Percentiles rank a stretch among this genome's conserved stretches.
These are phyloP conservation scores for Nadsonia starkeyi-henricii DNA, from an alignment of 1,139 yeast genomes.

Conservation along the genomic window DNA sequence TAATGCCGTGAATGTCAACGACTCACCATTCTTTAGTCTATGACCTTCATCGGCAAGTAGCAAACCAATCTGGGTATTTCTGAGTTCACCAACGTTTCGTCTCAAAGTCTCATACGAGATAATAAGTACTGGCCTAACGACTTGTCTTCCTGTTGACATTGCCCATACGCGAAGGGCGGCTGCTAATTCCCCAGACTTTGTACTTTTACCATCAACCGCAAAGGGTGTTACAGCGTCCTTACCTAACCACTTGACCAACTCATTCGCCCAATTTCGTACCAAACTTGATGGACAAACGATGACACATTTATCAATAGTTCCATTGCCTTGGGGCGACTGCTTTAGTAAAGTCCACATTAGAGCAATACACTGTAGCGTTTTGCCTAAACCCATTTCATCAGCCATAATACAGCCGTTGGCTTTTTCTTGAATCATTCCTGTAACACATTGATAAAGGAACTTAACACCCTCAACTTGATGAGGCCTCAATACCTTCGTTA, in stretches of 20 bases:
- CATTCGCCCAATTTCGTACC: conserved; percentile 97
- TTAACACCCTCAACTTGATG: conserved; percentile 95
- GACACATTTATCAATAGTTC: conserved; percentile 77
- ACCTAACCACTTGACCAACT: conserved; percentile 90
- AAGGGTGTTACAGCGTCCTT: conserved; percentile 77
- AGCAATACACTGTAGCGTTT: conserved; percentile 85
- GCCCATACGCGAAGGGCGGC: conserved; percentile 77
- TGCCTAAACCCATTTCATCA: conserved; percentile 97
- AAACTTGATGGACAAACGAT: conserved; percentile 93
- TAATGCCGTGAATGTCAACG: conserved; percentile 79
- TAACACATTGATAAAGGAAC: conserved; percentile 76
- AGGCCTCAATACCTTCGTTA: conserved; percentile 77
- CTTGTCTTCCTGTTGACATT: conserved; percentile 70
- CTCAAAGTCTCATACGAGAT: conserved; percentile 93
- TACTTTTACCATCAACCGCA: conserved; percentile 79
- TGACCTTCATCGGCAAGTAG: conserved; percentile 96
- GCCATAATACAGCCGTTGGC: conserved; percentile 99
- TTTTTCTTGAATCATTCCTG: conserved; percentile 72
- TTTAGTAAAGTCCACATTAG: conserved; percentile 85
- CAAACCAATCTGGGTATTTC: conserved; percentile 73
- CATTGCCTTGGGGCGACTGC: conserved; percentile 82
- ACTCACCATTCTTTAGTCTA: conserved; percentile 85
- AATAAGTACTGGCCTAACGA: conserved; percentile 85
- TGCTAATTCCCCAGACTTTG: conserved; percentile 39
- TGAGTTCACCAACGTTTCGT: conserved; percentile 65